Evolutionary conservation across 805 yeast species (phyloP), one percentile per base, ranked within the genome.

Genomic region (Myxozyma monticola): DNA sequence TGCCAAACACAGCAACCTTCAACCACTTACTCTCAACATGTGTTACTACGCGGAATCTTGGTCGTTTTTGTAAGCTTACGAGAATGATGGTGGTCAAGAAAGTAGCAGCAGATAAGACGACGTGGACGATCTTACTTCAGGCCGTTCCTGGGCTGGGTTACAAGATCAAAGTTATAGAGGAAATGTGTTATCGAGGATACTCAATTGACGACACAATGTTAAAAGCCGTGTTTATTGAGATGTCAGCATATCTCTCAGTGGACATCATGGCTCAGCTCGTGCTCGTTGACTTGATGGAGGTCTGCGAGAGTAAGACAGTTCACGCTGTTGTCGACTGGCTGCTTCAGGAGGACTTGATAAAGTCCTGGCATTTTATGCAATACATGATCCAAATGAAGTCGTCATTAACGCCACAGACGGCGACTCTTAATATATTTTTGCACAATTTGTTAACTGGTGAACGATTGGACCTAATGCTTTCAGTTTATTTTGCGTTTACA

Each of bases 401-500:
- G 2, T 31, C 38, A 6, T 17, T 49, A 2, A 17, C 35, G 10
- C 50, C 51, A 7, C 37, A 46, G 14, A 24, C 35, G 12, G 29
- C 31, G 9, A 48, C 54, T 4, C 40, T 53, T 21, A 53, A 53
- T 37, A 35, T 33, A 6, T 45, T 53, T 9, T 39, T 53, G 18
- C 21, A 35, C 18, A 20, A 25, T 9, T 17, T 41, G 25, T 18
- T 17, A 9, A 12, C n/a, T 7, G 12, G 9, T 3, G 30, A 31
- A 15, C 41, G 57, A 26, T 45, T 47, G 12, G 57, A 53, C 22
- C 41, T 48, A 48, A 37, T 42, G 42, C 39, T 53, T 14, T 45
- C 48, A 10, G 35, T 53, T 4, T 28, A 33, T 10, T 17, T 33
- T 2, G 10, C 50, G 7, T 17, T 53, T 15, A 34, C 29, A 10